Percentiles rank a stretch among this genome's conserved stretches.
Conservation (phyloP, 1,139 yeast genomes). For the Suhomyces yuchorum region DNA sequence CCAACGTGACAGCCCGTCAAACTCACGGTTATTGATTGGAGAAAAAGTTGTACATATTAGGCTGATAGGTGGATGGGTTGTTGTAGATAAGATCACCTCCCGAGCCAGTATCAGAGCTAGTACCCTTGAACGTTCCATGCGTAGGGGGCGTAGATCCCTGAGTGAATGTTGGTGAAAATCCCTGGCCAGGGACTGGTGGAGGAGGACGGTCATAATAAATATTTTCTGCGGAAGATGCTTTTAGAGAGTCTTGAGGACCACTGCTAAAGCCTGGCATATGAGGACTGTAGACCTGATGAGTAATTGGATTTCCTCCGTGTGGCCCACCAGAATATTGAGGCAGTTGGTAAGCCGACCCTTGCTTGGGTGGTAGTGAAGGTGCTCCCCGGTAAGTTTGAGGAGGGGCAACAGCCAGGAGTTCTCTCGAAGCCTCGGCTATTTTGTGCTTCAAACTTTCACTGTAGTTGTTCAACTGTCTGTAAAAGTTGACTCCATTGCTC, state of each 20-base stretch:
- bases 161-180: neutral
- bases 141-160: neutral
- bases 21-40: conserved; percentile 11
- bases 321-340: neutral
- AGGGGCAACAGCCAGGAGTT: neutral
- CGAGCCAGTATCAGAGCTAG: neutral
- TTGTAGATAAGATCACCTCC: conserved; percentile 39
- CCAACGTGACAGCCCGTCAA: neutral
- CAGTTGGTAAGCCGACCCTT: neutral
- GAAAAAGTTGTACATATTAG: conserved; percentile 50
- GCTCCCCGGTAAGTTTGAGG: neutral
- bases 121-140: neutral
- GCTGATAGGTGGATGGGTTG: conserved; percentile 51
- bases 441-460: conserved; percentile 41
- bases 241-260: neutral
- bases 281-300: neutral
- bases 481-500: conserved; percentile 63
- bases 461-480: conserved; percentile 53
- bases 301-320: neutral
- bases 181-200: neutral
- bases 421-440: conserved; percentile 1
- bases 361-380: conserved; percentile 6
- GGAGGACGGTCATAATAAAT: neutral
- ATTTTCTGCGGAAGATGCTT: neutral
- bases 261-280: neutral